Conservation (phyloP, 1,284 basidiomycete genomes). For the Sanghuangporus weigelae region DNA sequence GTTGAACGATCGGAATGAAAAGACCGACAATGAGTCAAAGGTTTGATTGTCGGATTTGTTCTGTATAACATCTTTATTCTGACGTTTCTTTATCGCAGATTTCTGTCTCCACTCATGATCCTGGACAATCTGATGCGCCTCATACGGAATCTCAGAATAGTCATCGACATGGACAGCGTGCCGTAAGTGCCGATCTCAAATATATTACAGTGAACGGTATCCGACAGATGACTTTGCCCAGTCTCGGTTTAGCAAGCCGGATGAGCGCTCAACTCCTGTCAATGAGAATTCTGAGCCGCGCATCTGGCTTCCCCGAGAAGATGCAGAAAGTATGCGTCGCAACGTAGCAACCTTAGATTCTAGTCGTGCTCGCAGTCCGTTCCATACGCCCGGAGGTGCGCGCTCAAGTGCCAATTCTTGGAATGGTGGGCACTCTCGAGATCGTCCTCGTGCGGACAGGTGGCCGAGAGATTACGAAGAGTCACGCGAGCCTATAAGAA, state of each 20-base stretch:
- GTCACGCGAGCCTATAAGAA: neutral
- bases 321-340: neutral
- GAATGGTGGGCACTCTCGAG: too few relatives aligned
- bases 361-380: neutral
- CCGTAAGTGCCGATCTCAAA: neutral
- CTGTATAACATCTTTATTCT: neutral
- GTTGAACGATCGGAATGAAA: neutral
- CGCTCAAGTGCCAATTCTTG: too few relatives aligned
- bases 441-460: neutral
- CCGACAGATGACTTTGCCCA: neutral
- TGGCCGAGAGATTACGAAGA: neutral
- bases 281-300: constrained; percentile 1
- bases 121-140: neutral
- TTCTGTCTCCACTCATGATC: neutral
- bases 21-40: neutral
- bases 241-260: constrained; percentile 12
- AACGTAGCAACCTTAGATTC: too few relatives aligned
- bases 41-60: neutral
- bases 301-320: constrained; percentile 12
- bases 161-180: constrained; percentile 6
- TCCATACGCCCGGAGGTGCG: neutral
- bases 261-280: neutral
- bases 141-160: neutral
- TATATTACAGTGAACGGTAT: neutral
- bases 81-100: neutral